phyloP scores from a whole-genome alignment of 2,329 filamentous ascomycete genomes.

The Colletotrichum lupini region DNA sequence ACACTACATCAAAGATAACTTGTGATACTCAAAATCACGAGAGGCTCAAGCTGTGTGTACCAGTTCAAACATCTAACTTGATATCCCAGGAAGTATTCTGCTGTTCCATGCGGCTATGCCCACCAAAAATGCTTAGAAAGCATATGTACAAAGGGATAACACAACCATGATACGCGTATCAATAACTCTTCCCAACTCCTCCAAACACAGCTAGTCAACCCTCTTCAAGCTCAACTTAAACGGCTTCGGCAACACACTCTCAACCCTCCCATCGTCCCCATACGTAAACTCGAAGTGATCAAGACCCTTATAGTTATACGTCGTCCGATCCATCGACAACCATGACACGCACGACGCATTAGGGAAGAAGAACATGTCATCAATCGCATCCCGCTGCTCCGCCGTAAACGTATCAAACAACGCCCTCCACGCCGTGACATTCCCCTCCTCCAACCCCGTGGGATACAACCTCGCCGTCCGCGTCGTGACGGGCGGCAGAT shows the following conservation, averaged over 20 bases:
- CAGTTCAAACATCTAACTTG: too few species aligned
- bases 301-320: conserved; percentile 43
- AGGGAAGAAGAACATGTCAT: conserved; percentile 42
- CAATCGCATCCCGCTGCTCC: conserved; percentile 35
- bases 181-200: background rate
- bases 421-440: conserved; percentile 46
- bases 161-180: background rate
- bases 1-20: too few species aligned
- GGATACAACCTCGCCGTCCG: conserved; percentile 38
- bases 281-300: conserved; percentile 44
- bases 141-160: too few species aligned
- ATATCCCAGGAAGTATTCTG: too few species aligned
- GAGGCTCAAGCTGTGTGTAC: too few species aligned
- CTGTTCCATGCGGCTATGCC: too few species aligned
- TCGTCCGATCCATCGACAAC: conserved; percentile 45
- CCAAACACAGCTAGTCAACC: background rate
- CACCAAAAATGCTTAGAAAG: too few species aligned
- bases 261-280: conserved; percentile 16
- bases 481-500: conserved; percentile 1
- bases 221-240: conserved; percentile 21
- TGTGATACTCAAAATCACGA: too few species aligned
- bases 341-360: conserved; percentile 46
- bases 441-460: conserved; percentile 18
- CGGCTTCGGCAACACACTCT: conserved; percentile 19
- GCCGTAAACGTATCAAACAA: conserved; percentile 41